These are phyloP conservation scores for Dendrocalamus latiflorus DNA, from an alignment of 202 grass and related monocot genomes.

Conservation along the genomic window DNA sequence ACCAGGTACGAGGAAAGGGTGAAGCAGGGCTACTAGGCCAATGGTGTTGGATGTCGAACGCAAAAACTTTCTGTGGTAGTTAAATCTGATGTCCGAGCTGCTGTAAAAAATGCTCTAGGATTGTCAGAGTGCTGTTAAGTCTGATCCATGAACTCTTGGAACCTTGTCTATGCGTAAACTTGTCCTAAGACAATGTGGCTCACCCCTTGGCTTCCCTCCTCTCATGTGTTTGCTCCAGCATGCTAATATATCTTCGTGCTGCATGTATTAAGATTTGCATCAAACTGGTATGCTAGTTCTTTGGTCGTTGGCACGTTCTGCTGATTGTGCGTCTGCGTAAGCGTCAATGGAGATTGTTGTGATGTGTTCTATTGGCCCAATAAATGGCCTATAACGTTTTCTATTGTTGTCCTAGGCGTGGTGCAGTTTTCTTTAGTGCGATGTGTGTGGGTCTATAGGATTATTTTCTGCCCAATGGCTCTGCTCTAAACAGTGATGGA, in stretches of 20 bases:
- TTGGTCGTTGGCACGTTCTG: neutral
- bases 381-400: too few species aligned
- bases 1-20: constrained; percentile 20
- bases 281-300: neutral
- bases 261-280: neutral
- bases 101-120: neutral
- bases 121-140: neutral
- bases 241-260: neutral
- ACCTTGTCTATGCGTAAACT: neutral
- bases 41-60: neutral
- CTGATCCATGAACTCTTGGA: neutral
- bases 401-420: too few species aligned
- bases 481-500: too few species aligned
- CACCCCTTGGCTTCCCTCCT: neutral
- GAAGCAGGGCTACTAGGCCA: constrained; percentile 38
- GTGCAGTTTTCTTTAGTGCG: too few species aligned
- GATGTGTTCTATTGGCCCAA: too few species aligned
- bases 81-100: neutral
- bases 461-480: too few species aligned
- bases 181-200: too few species aligned
- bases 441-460: too few species aligned
- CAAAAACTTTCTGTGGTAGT: neutral
- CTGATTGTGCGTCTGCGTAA: too few species aligned
- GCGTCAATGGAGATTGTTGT: too few species aligned
- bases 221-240: neutral